Base-by-base conservation (phyloP, 495 filamentous ascomycete genomes). In the Alectoria sarmentosa region DNA sequence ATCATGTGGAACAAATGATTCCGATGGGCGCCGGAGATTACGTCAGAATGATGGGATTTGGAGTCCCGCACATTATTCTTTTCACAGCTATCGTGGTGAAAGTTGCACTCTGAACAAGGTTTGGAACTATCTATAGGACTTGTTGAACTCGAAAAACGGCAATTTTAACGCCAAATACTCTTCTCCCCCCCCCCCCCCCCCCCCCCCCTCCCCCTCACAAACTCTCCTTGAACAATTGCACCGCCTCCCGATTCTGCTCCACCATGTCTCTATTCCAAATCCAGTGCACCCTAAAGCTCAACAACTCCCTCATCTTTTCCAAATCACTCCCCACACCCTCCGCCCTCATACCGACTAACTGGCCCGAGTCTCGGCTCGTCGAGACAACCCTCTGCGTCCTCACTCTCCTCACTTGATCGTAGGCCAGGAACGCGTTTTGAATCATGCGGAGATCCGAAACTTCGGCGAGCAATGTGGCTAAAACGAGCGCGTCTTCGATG, bases 401-500 rank as follows among this genome's bases (percentile, higher is more conserved):
- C 9, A 72, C 72, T 15, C 64, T 60, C 2, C 71, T 61, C 2
- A 73, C 66, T 17, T 52, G 36, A 44, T 74, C 69, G 48, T 64
- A 73, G 0, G 48, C 69, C 37, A 46, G n/a, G 4, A 74, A 62
- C 0, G 58, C 63, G 1, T n/a, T 17, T 0, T 26, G 5, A 2
- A 55, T 38, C 9, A 38, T 26, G 8, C 2, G 13, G 2, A 34
- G 10, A 11, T 42, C 19, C 0, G 63, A 15, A 8, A 37, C 5
- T 21, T 36, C 13, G 0, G 37, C 58, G 38, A 80, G 69, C 32
- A 80, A 48, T 10, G 61, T 61, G 10, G 74, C 69, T 3, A 68
- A 59, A 2, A 68, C 49, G 0, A 66, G 13, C 1, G 73, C 76
- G 46, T 78, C 77, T 68, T 79, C 77, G 39, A 79, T 72, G 1